These are phyloP conservation scores for Psidium friedrichsthalianum DNA, from an alignment of 345 rosid species.

Conservation along the genomic window DNA sequence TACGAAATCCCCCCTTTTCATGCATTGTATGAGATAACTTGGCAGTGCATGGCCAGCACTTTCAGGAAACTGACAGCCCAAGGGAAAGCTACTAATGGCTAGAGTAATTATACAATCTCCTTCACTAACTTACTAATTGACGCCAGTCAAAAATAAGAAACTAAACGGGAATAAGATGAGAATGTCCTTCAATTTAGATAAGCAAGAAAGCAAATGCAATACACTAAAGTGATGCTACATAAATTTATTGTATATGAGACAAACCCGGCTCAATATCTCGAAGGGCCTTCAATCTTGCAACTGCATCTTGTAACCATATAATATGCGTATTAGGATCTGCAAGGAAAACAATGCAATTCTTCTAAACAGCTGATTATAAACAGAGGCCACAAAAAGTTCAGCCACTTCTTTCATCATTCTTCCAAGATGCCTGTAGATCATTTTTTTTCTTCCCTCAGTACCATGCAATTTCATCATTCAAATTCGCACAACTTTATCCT, in stretches of 20 bases:
- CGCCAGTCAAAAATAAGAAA: neutral
- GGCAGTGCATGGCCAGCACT: neutral
- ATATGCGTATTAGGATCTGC: constrained; percentile 84
- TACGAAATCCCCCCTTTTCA: neutral
- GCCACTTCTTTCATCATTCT: neutral
- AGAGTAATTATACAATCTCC: neutral
- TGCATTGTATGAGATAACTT: neutral
- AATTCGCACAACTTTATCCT: neutral
- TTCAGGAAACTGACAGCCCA: neutral
- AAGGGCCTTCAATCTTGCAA: constrained; percentile 68
- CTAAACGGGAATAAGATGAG: neutral
- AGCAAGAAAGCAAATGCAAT: neutral
- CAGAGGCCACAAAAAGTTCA: neutral
- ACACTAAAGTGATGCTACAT: neutral
- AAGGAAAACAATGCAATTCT: neutral
- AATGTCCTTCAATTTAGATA: neutral
- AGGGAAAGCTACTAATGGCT: neutral
- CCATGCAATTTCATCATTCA: neutral
- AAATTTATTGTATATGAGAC: neutral
- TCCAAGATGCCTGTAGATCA: neutral
- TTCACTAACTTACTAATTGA: neutral
- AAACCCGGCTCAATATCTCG: constrained; percentile 70
- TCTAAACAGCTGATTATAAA: neutral
- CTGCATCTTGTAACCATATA: constrained; percentile 57
- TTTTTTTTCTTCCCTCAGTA: neutral